Evolutionary conservation across 257 asterid genomes (phyloP), one percentile per base, ranked within the genome.

Genomic region (Striga asiatica): DNA sequence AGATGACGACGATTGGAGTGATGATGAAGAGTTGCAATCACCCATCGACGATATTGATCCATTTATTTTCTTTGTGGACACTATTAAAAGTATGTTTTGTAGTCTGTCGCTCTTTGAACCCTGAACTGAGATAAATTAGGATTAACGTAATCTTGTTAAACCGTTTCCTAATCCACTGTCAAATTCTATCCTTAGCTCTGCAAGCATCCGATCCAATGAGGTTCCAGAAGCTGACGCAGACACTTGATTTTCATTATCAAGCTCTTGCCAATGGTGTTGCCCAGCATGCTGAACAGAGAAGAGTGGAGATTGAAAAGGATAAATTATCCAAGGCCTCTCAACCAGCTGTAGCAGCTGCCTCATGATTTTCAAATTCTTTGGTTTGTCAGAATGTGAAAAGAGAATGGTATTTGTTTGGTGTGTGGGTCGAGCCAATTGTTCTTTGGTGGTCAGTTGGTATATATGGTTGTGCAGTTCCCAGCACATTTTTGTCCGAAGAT

Each of bases 11-110:
- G 97, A 84, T 75, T 82, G 85, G 67, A 89, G 95, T 69, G 99
- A 88, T n/a, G 99, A 85, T 42, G 97, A 88, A 65, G 99, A 92
- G 52, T 49, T 88, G 75, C 99, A 92, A 39, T 92, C 99, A 7
- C 99, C 99, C 24, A 81, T 92, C 29, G 97, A 92, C 74, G 95
- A 92, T 8, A 83, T 92, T 48, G 99, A 92, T 52, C 99, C 99
- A 6, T 92, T 85, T 57, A 61, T 92, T 68, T 85, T 79, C 76
- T 92, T 92, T 75, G 99, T 88, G 49, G 99, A 88, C 65, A 73
- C 88, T 11, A 50, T 85, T 25, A 81, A 82, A 81, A 94, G 99
- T 92, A 76, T 8, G 59, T 56, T 9, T 25, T 61, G 5, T 47
- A n/a, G 27, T 20, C 19, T n/a, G 50, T 43, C 22, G 1, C 13